Evolutionary conservation across 495 filamentous ascomycete species (phyloP).

Genomic region (Annulohypoxylon bovei): DNA sequence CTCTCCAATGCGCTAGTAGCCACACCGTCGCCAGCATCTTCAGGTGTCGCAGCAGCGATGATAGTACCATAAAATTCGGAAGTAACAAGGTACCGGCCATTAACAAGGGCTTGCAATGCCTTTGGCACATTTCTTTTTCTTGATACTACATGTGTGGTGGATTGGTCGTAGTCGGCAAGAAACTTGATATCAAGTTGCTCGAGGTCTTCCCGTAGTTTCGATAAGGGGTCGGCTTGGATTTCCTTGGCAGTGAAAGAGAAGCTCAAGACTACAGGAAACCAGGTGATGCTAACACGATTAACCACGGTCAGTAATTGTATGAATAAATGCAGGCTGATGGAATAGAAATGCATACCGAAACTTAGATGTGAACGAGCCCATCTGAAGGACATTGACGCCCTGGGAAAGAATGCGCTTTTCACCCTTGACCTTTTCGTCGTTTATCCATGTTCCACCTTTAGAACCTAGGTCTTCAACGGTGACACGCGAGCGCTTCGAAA

Average conservation of each 20-base stretch:
- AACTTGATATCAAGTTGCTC: constrained; percentile 90
- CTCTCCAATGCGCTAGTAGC: constrained; percentile 74
- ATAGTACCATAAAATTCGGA: constrained; percentile 75
- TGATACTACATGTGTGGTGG: constrained; percentile 88
- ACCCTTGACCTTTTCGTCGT: constrained; percentile 73
- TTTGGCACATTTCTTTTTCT: constrained; percentile 90
- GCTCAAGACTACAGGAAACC: constrained; percentile 82
- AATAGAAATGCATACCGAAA: constrained; percentile 55
- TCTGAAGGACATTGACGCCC: constrained; percentile 69
- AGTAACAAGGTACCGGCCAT: constrained; percentile 82
- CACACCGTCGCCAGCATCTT: constrained; percentile 61
- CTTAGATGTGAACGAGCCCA: constrained; percentile 69
- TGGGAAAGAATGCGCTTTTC: constrained; percentile 60
- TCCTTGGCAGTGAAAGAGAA: constrained; percentile 84
- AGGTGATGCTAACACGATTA: constrained; percentile 68
- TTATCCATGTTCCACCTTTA: constrained; percentile 80
- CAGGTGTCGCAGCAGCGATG: constrained; percentile 72
- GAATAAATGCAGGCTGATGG: neutral
- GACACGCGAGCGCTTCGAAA: constrained; percentile 70
- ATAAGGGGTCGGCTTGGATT: constrained; percentile 72
- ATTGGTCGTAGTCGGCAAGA: constrained; percentile 72
- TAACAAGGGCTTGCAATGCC: constrained; percentile 86
- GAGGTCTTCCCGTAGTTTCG: constrained; percentile 69
- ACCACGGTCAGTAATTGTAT: constrained; percentile 9
- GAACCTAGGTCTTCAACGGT: constrained; percentile 75